These are phyloP conservation scores for Plasmodium gaboni DNA, from an alignment of 169 alveolate species.

Conservation along the genomic window DNA sequence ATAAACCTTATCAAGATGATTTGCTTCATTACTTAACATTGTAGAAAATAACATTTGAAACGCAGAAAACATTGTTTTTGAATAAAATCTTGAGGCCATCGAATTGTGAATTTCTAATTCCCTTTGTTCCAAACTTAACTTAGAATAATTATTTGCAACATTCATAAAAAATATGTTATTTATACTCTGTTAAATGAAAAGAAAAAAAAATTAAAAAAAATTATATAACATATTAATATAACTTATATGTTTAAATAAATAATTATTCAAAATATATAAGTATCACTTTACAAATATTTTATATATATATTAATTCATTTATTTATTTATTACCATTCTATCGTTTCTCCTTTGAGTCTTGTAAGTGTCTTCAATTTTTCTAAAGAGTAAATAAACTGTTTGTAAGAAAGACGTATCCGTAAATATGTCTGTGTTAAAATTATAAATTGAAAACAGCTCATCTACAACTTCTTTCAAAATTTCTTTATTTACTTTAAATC, in stretches of 20 bases:
- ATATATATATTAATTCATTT: background rate
- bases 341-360: conserved; percentile 31
- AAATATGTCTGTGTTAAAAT: conserved; percentile 10
- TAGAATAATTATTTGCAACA: too few species aligned
- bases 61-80: too few species aligned
- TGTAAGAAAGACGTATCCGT: conserved; percentile 26
- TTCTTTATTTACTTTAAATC: conserved; percentile 20
- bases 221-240: background rate
- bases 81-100: too few species aligned
- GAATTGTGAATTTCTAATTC: too few species aligned
- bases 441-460: conserved; percentile 24
- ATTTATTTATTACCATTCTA: conserved; percentile 16
- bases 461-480: conserved; percentile 23
- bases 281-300: background rate
- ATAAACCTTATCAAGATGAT: conserved; percentile 16
- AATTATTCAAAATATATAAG: background rate
- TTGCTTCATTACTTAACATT: conserved; percentile 1
- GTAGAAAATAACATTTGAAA: conserved; percentile 19
- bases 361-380: conserved; percentile 25
- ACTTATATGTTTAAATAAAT: background rate
- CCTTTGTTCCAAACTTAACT: too few species aligned
- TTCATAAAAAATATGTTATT: too few species aligned
- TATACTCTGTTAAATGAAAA: too few species aligned
- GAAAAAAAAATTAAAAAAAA: background rate
- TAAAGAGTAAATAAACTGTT: conserved; percentile 23